Evolutionary conservation across 2,329 filamentous ascomycete genomes (phyloP), one percentile per base, ranked within the genome.

Genomic region (Magnaporthales sp.): DNA sequence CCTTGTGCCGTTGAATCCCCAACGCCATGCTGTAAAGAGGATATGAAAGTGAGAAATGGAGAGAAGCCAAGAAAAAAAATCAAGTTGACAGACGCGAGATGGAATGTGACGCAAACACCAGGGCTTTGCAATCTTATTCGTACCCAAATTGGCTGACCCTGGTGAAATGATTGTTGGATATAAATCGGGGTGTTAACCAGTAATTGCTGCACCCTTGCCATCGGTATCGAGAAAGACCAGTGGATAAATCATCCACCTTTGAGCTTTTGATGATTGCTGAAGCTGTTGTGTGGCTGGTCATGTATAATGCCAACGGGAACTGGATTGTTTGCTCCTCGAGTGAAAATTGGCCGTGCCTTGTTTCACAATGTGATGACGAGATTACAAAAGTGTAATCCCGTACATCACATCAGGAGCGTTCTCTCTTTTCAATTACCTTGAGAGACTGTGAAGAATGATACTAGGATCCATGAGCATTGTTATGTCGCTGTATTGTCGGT

Each of bases 11-110:
- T 31, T 64, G 31, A 74, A 73, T 68, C 73, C 75, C 77, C 71
- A 74, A 73, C 77, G 75, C 77, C 76, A 72, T 77, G 76, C 77
- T 78, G 69, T 74, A 75, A 73, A 72, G 70, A 72, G 70, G 65
- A 69, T 26, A 71, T 73, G 75, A 74, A 70, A 70, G 70, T 74
- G 72, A 70, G 67, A 69, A 68, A 61, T 56, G 54, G 30, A 67
- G 67, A 26, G 54, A 58, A 63, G 62, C 62, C 30, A 26, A 13
- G 13, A 38, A 38, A 26, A 58, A 27, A 58, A n/a, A 26, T 10
- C n/a, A 26, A 26, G 24, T 58, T 10, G n/a, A 24, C 13, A 58
- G 54, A 32, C 22, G 62, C 15, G n/a, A 26, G n/a, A 64, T 22
- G 62, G 32, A 64, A 64, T n/a, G 22, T 15, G 24, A 26, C n/a